These are phyloP conservation scores for Patellaria atrata DNA, from an alignment of 495 filamentous ascomycete genomes.

Conservation along the genomic window DNA sequence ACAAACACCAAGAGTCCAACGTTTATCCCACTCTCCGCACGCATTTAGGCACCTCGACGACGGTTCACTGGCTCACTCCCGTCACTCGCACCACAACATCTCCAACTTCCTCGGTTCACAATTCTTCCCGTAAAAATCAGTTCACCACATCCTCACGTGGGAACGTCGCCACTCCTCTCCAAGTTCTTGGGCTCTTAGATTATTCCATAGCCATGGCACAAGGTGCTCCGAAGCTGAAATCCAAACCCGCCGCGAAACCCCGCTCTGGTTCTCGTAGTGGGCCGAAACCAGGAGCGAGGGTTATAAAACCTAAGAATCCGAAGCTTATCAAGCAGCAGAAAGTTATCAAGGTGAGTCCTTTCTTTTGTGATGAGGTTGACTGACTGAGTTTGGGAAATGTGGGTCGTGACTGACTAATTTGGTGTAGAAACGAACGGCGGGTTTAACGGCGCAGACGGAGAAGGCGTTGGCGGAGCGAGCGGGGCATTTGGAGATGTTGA, in stretches of 20 bases:
- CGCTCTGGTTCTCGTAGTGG: neutral
- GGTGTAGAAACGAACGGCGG: slow-evolving; percentile 57
- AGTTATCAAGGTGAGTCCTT: slow-evolving; percentile 42
- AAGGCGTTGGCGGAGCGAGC: slow-evolving; percentile 50
- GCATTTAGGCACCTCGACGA: too few relatives aligned
- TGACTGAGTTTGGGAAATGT: neutral
- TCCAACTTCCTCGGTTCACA: neutral
- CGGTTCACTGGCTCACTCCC: too few relatives aligned
- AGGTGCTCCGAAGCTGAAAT: slow-evolving; percentile 19
- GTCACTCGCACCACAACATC: neutral
- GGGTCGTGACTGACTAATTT: neutral
- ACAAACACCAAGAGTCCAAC: too few relatives aligned
- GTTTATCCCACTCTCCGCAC: too few relatives aligned
- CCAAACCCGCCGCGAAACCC: slow-evolving; percentile 14
- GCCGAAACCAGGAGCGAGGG: slow-evolving; percentile 41
- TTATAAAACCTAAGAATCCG: slow-evolving; percentile 57
- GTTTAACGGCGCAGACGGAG: slow-evolving; percentile 50
- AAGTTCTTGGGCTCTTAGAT: slow-evolving; percentile 6
- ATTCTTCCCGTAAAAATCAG: too few relatives aligned
- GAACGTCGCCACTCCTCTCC: slow-evolving; percentile 1
- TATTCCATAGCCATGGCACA: slow-evolving; percentile 25
- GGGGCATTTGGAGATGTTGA: slow-evolving; percentile 58
- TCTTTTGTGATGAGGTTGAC: neutral
- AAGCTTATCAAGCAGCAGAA: slow-evolving; percentile 43
- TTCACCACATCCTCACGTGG: too few relatives aligned